phyloP scores from a whole-genome alignment of 2,329 filamentous ascomycete genomes.

The Ceratocystis huliohia region DNA sequence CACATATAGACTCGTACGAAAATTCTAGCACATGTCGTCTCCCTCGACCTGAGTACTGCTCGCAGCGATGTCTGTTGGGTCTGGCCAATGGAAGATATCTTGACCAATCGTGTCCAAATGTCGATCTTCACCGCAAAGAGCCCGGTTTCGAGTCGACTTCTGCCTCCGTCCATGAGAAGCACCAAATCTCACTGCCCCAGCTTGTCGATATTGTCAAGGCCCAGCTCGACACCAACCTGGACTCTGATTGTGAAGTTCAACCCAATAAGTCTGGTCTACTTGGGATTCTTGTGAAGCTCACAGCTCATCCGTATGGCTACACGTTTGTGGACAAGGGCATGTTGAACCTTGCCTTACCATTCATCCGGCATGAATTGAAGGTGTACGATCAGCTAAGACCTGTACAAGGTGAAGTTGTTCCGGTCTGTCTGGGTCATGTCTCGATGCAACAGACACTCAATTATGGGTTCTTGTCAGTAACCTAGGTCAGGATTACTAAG shows the following conservation, averaged over 20 bases:
- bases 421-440: background rate
- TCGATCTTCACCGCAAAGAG: background rate
- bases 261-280: too few relatives aligned
- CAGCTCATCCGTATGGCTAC: too few relatives aligned
- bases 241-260: too few relatives aligned
- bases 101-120: background rate
- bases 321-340: constrained; percentile 1
- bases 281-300: too few relatives aligned
- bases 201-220: background rate
- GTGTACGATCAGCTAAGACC: background rate
- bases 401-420: background rate
- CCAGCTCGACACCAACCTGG: background rate
- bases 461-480: too few relatives aligned
- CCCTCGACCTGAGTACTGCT: background rate
- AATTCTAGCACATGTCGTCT: background rate
- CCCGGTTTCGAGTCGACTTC: too few relatives aligned
- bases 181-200: background rate
- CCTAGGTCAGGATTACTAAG: too few relatives aligned
- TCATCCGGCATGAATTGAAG: too few relatives aligned
- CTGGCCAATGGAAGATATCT: background rate
- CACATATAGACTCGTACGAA: too few relatives aligned
- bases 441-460: too few relatives aligned
- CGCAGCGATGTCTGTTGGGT: background rate
- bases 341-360: background rate
- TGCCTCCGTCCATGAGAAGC: background rate